Evolutionary conservation across 768 basidiomycete genomes (phyloP), one percentile per base, ranked within the genome.

Genomic region (Boletellus sp.): DNA sequence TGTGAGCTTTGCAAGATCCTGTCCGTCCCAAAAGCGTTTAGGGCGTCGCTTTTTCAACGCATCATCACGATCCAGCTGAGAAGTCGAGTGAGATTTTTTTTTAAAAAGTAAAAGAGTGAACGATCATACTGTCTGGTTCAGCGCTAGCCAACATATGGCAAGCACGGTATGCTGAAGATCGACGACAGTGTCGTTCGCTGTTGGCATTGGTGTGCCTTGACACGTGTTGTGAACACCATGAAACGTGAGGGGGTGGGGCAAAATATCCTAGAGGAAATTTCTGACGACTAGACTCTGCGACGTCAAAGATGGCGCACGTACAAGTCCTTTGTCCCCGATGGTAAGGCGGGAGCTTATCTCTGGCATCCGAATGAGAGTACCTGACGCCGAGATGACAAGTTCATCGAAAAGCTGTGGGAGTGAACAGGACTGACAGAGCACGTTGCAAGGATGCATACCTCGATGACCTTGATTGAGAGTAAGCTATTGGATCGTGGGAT

Each of bases 91-190:
- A 57, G 47, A 43, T 9, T n/a, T n/a, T n/a, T n/a, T n/a, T n/a
- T n/a, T 11, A 48, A 19, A 28, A 50, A 42, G 34, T 2, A 12
- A 17, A 44, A 42, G 12, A 35, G 0, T 4, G 19, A 44, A 19
- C 13, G 13, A 26, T 63, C 83, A 47, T 61, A 90, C 92, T 46
- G 79, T 77, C 73, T 95, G 93, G 54, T 91, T 93, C 46, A 95
- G 71, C 17, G 90, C 93, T 5, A 93, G 74, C 93, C 93, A 95
- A 42, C 84, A 78, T 40, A 95, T 72, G 13, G 87, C 89, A 53
- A 92, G 79, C 35, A 87, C 84, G 15, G 81, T 87, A 50, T 90
- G 90, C 53, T 78, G 81, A 23, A 92, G 78, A 20, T 79, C 76
- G 32, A 93, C 72, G 24, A 92, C 85, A 1, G 81, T 84, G 51